Conservation (phyloP, 1,284 basidiomycete species). For the Ceratobasidium theobromae region DNA sequence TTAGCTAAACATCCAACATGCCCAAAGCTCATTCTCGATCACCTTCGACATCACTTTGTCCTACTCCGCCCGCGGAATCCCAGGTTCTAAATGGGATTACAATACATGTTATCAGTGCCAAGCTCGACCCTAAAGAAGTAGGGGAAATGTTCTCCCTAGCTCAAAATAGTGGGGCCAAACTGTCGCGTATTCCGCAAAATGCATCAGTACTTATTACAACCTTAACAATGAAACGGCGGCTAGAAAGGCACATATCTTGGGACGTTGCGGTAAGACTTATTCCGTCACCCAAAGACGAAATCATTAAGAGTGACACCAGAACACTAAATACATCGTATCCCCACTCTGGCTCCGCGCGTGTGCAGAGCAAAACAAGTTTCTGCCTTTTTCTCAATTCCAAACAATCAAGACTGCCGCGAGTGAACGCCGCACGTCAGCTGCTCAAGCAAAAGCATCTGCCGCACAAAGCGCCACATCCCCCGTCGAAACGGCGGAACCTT, state of each 20-base stretch:
- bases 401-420: slow-evolving; percentile 23
- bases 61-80: slow-evolving; percentile 23
- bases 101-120: slow-evolving; percentile 61
- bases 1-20: not conserved
- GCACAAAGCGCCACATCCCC: not conserved
- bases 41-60: slow-evolving; percentile 18
- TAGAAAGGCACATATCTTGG: slow-evolving; percentile 69
- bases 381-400: slow-evolving; percentile 33
- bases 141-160: slow-evolving; percentile 51
- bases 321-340: slow-evolving; percentile 62
- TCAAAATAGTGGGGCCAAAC: slow-evolving; percentile 42
- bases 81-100: slow-evolving; percentile 7
- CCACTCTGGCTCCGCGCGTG: slow-evolving; percentile 68
- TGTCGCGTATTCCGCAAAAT: slow-evolving; percentile 48
- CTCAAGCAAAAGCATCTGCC: not conserved
- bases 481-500: slow-evolving; percentile 9
- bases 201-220: slow-evolving; percentile 67
- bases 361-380: slow-evolving; percentile 38
- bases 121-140: slow-evolving; percentile 51
- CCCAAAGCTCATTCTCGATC: slow-evolving; percentile 14
- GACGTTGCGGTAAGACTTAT: slow-evolving; percentile 56
- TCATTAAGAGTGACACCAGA: slow-evolving; percentile 46
- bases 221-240: slow-evolving; percentile 61
- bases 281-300: not conserved
- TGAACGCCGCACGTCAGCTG: not conserved